A percentile compares a stretch with the other conserved stretches of the same genome.
Conservation (phyloP, 2,329 filamentous ascomycete species). For the Berkeleyomyces basicola region DNA sequence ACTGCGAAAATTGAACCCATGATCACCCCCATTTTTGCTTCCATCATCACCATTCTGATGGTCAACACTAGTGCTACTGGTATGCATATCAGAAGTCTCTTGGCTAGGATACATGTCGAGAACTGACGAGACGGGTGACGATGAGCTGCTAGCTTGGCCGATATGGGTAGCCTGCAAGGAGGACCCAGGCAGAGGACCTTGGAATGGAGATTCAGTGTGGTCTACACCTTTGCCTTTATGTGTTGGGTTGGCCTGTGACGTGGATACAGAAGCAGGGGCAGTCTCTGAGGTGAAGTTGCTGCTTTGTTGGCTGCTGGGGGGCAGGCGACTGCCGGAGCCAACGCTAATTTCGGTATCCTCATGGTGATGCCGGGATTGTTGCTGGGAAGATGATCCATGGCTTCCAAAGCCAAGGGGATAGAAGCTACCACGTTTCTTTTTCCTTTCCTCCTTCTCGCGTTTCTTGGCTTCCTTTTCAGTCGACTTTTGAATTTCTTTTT, state of each 20-base stretch:
- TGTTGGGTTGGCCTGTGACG: slow-evolving; percentile 16
- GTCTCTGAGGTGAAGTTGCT: slow-evolving; percentile 44
- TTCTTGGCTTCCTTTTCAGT: slow-evolving; percentile 66
- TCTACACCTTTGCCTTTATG: slow-evolving; percentile 57
- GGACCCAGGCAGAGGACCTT: slow-evolving; percentile 11
- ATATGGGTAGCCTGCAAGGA: slow-evolving; percentile 40
- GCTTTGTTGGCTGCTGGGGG: slow-evolving; percentile 18
- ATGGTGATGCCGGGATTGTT: neutral
- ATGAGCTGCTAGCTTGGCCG: slow-evolving; percentile 72
- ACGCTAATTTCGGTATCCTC: neutral
- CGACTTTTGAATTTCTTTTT: slow-evolving; percentile 64
- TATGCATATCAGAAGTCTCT: slow-evolving; percentile 31
- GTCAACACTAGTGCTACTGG: slow-evolving; percentile 36
- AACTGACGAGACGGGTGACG: slow-evolving; percentile 62
- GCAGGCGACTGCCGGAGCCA: slow-evolving; percentile 29
- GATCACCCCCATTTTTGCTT: slow-evolving; percentile 41
- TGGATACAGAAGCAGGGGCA: slow-evolving; percentile 20
- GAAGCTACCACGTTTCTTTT: slow-evolving; percentile 43
- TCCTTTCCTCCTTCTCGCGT: slow-evolving; percentile 77
- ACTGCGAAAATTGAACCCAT: slow-evolving; percentile 84
- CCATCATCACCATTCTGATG: slow-evolving; percentile 33
- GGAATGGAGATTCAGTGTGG: slow-evolving; percentile 22
- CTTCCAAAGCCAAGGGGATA: slow-evolving; percentile 29
- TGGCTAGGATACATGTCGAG: slow-evolving; percentile 32
- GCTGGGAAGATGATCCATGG: slow-evolving; percentile 5